A percentile compares a stretch with the other conserved stretches of the same genome.
These are phyloP conservation scores for Infundibulicybe gibba DNA, from an alignment of 768 basidiomycete species.

Conservation along the genomic window DNA sequence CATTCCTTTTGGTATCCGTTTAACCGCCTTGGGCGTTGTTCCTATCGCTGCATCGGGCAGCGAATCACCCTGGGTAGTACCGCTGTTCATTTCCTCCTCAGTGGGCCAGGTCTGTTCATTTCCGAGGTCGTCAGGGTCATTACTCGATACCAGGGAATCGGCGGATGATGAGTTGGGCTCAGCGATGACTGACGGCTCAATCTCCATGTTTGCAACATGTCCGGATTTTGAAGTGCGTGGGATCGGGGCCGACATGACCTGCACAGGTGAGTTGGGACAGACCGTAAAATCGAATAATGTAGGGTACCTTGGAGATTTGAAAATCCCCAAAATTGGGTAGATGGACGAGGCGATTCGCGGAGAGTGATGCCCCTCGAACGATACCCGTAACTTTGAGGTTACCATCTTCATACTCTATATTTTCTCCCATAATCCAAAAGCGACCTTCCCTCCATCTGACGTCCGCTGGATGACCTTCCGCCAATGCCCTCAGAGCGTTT, in stretches of 20 bases:
- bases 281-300: no score
- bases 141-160: conserved; percentile 84
- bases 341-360: conserved; percentile 83
- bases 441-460: conserved; percentile 84
- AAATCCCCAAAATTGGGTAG: conserved; percentile 88
- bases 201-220: conserved; percentile 51
- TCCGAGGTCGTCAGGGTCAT: conserved; percentile 83
- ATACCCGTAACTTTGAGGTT: conserved; percentile 76
- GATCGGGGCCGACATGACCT: conserved; percentile 72
- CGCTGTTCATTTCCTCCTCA: conserved; percentile 84
- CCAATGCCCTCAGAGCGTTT: conserved; percentile 71
- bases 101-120: conserved; percentile 99
- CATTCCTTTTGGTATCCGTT: conserved; percentile 89
- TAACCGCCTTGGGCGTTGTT: conserved; percentile 79
- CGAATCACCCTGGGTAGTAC: conserved; percentile 20
- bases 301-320: conserved; percentile 69
- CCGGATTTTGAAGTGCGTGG: conserved; percentile 30
- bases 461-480: conserved; percentile 80
- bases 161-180: conserved; percentile 62
- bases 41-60: conserved; percentile 66
- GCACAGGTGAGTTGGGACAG: conserved; percentile 2
- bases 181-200: conserved; percentile 62
- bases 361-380: conserved; percentile 75
- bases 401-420: conserved; percentile 58
- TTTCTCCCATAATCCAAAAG: conserved; percentile 67